Percentiles rank a stretch among this genome's conserved stretches.
These are phyloP conservation scores for Agapanthus africanus DNA, from an alignment of 106 monocot genomes.

Conservation along the genomic window DNA sequence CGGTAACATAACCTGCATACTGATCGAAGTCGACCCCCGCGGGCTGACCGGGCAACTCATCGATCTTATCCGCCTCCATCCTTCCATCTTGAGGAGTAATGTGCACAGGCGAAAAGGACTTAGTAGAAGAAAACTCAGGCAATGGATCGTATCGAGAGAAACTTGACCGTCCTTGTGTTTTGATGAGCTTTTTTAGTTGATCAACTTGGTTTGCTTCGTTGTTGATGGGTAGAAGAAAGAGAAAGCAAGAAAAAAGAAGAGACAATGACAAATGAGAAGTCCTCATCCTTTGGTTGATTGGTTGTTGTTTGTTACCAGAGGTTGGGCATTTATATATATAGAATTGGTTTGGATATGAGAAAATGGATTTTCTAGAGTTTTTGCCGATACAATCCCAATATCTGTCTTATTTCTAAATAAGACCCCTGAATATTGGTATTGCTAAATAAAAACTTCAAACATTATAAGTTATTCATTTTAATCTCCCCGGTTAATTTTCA, in stretches of 20 bases:
- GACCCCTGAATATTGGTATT: no score
- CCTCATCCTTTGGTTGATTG: background rate
- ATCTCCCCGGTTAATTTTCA: no score
- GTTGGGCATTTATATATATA: no score
- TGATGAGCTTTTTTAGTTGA: background rate
- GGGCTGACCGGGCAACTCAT: constrained; percentile 39
- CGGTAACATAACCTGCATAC: constrained; percentile 38
- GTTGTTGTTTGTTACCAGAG: no score
- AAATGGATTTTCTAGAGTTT: no score
- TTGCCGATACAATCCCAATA: no score
- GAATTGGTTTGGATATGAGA: no score
- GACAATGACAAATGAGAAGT: background rate
- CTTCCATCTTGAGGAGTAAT: constrained; percentile 13
- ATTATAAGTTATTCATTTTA: no score
- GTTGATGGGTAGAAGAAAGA: background rate
- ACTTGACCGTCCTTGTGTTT: background rate
- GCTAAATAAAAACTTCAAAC: no score
- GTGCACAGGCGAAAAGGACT: background rate
- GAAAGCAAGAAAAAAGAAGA: background rate
- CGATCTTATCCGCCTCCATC: constrained; percentile 30
- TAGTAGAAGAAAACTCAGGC: background rate
- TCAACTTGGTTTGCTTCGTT: background rate
- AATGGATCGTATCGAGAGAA: background rate
- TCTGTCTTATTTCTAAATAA: no score
- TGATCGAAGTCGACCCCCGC: constrained; percentile 28